Percentiles rank a stretch among this genome's conserved stretches.
Conservation (phyloP, 768 basidiomycete species). For the Kwoniella heveanensis region DNA sequence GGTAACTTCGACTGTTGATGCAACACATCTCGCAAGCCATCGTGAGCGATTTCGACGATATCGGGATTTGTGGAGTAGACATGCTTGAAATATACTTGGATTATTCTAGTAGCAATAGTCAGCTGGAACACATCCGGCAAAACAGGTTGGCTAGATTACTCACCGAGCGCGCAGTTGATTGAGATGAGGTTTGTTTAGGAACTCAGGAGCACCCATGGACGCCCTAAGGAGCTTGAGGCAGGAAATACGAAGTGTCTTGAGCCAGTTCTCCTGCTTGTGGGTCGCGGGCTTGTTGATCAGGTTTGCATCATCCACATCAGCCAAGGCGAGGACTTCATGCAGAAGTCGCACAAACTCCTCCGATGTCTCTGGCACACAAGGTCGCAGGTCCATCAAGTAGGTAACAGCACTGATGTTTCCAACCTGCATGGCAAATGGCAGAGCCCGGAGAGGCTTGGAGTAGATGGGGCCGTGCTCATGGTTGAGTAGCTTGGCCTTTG, state of each 20-base stretch:
- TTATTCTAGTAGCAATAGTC: slow-evolving; percentile 65
- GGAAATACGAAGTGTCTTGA: slow-evolving; percentile 86
- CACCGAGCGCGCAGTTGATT: slow-evolving; percentile 79
- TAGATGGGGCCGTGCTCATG: slow-evolving; percentile 66
- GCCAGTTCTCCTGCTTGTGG: slow-evolving; percentile 76
- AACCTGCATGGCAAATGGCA: slow-evolving; percentile 93
- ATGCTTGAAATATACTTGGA: slow-evolving; percentile 96
- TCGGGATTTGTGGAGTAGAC: slow-evolving; percentile 87
- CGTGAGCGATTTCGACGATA: slow-evolving; percentile 93
- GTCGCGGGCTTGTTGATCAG: slow-evolving; percentile 73
- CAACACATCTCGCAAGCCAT: slow-evolving; percentile 84
- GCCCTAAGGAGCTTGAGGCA: slow-evolving; percentile 92
- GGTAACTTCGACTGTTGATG: slow-evolving; percentile 87
- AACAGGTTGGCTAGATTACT: slow-evolving; percentile 28
- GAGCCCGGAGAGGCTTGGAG: slow-evolving; percentile 91
- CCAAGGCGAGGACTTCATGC: slow-evolving; percentile 89
- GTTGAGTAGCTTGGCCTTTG: slow-evolving; percentile 82
- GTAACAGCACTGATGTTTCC: slow-evolving; percentile 97
- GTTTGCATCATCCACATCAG: slow-evolving; percentile 90
- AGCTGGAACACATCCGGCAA: background rate
- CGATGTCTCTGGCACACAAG: slow-evolving; percentile 85
- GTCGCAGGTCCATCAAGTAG: slow-evolving; percentile 84
- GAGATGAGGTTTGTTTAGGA: slow-evolving; percentile 68
- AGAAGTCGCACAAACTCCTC: slow-evolving; percentile 88
- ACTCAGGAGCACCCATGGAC: slow-evolving; percentile 91